Conservation (phyloP, 2,329 filamentous ascomycete species). For the Pseudocercospora vitis region DNA sequence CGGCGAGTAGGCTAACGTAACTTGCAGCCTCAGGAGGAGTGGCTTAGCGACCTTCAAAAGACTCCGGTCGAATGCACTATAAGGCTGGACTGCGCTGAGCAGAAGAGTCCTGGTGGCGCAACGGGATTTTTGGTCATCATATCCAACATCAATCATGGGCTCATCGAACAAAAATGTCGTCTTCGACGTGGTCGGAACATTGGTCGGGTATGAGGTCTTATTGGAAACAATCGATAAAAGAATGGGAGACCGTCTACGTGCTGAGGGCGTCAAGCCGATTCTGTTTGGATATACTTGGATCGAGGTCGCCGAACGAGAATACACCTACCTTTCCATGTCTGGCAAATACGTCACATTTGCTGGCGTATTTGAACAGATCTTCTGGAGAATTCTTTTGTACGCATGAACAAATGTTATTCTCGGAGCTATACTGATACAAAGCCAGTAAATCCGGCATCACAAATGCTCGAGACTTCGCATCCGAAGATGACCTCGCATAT, state of each 20-base stretch:
- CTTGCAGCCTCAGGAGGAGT: too few species aligned
- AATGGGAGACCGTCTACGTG: slow-evolving; percentile 44
- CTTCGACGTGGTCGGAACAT: slow-evolving; percentile 51
- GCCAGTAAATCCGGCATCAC: slow-evolving; percentile 43
- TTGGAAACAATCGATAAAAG: slow-evolving; percentile 43
- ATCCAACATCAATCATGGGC: slow-evolving; percentile 9
- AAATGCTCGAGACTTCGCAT: slow-evolving; percentile 45
- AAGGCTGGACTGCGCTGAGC: too few species aligned
- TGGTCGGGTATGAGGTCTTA: slow-evolving; percentile 48
- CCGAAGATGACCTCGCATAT: slow-evolving; percentile 44
- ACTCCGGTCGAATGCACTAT: too few species aligned
- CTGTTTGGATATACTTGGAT: slow-evolving; percentile 52
- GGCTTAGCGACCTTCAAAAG: too few species aligned
- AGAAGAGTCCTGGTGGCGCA: too few species aligned
- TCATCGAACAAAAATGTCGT: slow-evolving; percentile 29
- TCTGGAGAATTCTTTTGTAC: slow-evolving; percentile 49
- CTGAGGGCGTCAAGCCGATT: slow-evolving; percentile 43
- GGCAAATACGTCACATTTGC: slow-evolving; percentile 46
- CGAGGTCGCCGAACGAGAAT: slow-evolving; percentile 50
- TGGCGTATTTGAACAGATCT: slow-evolving; percentile 46
- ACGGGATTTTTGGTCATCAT: neutral
- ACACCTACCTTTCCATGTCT: slow-evolving; percentile 50
- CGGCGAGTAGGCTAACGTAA: neutral
- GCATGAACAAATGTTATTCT: too few species aligned
- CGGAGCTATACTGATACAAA: neutral